These are phyloP conservation scores for Inosperma sp. DNA, from an alignment of 768 basidiomycete species.

Conservation along the genomic window DNA sequence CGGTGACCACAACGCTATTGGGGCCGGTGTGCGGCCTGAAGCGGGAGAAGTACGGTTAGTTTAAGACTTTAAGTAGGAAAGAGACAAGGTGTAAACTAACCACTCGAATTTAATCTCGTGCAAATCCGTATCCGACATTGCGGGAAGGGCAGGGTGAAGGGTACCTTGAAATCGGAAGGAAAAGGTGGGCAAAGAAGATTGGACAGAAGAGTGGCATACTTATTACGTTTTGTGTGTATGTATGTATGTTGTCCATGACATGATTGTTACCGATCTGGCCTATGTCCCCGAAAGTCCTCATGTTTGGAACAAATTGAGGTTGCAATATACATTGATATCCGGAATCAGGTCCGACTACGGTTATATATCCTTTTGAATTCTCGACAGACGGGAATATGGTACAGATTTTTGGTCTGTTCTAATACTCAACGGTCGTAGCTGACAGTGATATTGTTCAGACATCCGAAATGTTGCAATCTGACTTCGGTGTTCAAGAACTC, in stretches of 20 bases:
- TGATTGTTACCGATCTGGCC: not conserved
- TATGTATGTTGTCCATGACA: conserved; percentile 3
- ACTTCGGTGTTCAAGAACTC: too few relatives aligned
- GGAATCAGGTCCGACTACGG: conserved; percentile 5
- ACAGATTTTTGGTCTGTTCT: too few relatives aligned
- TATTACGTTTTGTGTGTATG: conserved; percentile 3
- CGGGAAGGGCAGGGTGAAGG: conserved; percentile 5
- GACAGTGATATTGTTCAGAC: not conserved
- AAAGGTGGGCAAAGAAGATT: conserved; percentile 10
- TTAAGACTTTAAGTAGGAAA: not conserved
- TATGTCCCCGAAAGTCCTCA: conserved; percentile 3
- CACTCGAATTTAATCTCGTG: conserved; percentile 53
- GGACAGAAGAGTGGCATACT: conserved; percentile 11
- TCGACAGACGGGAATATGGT: too few relatives aligned
- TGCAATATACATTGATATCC: too few relatives aligned
- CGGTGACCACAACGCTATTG: conserved; percentile 61
- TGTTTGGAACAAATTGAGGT: conserved; percentile 1
- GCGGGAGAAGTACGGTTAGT: too few relatives aligned
- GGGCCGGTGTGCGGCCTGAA: conserved; percentile 59
- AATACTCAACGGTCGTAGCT: not conserved
- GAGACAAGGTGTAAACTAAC: conserved; percentile 27
- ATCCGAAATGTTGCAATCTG: too few relatives aligned
- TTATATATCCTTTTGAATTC: too few relatives aligned
- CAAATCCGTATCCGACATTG: conserved; percentile 32
- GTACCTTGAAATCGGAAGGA: conserved; percentile 8